phyloP scores from a whole-genome alignment of 2,329 filamentous ascomycete species.

The Penicillium digitatum region DNA sequence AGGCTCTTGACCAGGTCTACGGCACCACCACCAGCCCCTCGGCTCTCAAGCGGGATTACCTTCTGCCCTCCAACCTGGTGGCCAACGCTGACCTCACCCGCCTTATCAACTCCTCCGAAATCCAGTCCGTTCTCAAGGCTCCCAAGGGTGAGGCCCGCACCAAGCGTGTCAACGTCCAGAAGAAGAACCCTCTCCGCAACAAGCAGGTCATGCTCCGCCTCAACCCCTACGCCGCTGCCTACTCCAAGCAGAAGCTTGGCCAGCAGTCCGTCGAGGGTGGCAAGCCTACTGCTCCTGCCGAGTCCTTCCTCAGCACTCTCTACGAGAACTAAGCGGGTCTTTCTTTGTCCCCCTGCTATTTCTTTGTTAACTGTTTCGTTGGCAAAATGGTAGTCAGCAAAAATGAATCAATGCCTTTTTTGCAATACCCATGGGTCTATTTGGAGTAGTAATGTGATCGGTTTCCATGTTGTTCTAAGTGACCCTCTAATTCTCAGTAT shows the following conservation, averaged over 20 bases:
- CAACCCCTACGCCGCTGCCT: constrained; percentile 94
- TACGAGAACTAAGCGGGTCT: constrained; percentile 47
- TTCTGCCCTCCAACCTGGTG: constrained; percentile 88
- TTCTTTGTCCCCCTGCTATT: constrained; percentile 16
- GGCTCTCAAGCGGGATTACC: constrained; percentile 97
- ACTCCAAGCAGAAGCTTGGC: constrained; percentile 80
- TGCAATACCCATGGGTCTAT: constrained; percentile 27
- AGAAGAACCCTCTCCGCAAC: constrained; percentile 99
- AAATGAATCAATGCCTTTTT: constrained; percentile 31
- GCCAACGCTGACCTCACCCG: constrained; percentile 92
- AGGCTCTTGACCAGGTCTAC: constrained; percentile 95
- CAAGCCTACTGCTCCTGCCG: constrained; percentile 57
- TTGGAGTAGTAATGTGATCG: constrained; percentile 29
- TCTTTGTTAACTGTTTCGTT: constrained; percentile 20
- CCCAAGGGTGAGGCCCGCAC: constrained; percentile 85
- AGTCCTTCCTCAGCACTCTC: constrained; percentile 52
- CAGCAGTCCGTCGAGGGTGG: constrained; percentile 60
- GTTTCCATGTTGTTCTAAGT: constrained; percentile 18
- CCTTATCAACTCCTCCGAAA: constrained; percentile 98
- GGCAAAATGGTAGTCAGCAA: constrained; percentile 28
- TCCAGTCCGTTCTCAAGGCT: constrained; percentile 90
- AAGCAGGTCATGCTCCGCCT: constrained; percentile 97
- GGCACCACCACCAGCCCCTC: constrained; percentile 85
- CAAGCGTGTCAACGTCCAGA: constrained; percentile 89
- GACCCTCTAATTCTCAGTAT: constrained; percentile 7